A percentile compares a stretch with the other conserved stretches of the same genome.
phyloP scores from a whole-genome alignment of 1,284 basidiomycete species.

The Cryptococcus sp. region DNA sequence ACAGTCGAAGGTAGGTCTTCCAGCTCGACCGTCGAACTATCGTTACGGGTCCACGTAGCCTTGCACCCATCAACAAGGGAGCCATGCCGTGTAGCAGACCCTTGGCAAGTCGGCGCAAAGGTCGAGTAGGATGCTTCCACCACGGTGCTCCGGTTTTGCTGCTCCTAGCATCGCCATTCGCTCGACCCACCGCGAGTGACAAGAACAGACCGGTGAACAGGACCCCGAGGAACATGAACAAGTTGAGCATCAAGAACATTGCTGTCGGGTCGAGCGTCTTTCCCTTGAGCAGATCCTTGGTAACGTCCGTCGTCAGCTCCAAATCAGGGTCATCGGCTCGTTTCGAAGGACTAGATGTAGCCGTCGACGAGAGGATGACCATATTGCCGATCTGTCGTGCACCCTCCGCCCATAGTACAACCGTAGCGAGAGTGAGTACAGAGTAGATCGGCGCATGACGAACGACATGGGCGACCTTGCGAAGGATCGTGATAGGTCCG shows the following conservation, averaged over 20 bases:
- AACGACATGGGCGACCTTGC: neutral
- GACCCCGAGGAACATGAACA: neutral
- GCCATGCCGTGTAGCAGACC: neutral
- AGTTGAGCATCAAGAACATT: slow-evolving; percentile 6
- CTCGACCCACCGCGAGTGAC: neutral
- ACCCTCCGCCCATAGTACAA: slow-evolving; percentile 1
- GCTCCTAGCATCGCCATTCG: neutral
- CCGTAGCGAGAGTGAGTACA: slow-evolving; percentile 1
- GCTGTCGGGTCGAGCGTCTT: neutral
- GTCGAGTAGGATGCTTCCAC: neutral
- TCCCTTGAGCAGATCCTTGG: neutral
- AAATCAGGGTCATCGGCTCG: slow-evolving; percentile 1
- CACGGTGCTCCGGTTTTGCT: neutral
- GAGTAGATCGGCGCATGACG: neutral
- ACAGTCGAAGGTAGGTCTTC: slow-evolving; percentile 1
- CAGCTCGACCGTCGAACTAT: neutral
- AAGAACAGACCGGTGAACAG: slow-evolving; percentile 1
- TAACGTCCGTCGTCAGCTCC: neutral
- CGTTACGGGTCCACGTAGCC: neutral
- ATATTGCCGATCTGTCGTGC: slow-evolving; percentile 4
- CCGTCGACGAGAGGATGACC: neutral
- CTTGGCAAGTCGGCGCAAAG: neutral
- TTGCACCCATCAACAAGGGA: slow-evolving; percentile 5
- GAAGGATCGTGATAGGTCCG: neutral
- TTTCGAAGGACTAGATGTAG: neutral